Base-by-base conservation (phyloP, 2,329 filamentous ascomycete genomes). In the Hypoxylon sp. region DNA sequence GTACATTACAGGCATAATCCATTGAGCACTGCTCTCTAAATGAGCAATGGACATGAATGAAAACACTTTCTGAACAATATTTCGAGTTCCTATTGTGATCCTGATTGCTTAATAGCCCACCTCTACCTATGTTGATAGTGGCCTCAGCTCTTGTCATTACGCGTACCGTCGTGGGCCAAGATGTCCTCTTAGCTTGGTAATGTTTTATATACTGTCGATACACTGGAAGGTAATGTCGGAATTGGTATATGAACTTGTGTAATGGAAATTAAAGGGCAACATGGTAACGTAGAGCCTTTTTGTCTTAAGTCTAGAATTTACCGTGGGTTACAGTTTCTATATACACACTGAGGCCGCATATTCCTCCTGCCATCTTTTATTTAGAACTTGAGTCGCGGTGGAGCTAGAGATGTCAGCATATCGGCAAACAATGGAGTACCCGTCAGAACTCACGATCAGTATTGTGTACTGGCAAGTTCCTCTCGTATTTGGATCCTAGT, bases 401-500 rank as follows among this genome's bases (percentile, higher is more conserved):
- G 85, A 69, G 85, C 85, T 87, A 67, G 27, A 52, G 54, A 42
- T 13, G 48, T 79, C 44, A 78, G 75, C 51, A 62, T 48, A 57
- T 32, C 17, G 15, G 7, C 7, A 31, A 47, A 47, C 27, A 39
- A 54, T n/a, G 13, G 2, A 48, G n/a, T 15, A 7, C 7, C 13
- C 24, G 35, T 27, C 24, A 47, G 29, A 19, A 88, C 93, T 87
- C 84, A 98, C 95, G 90, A 71, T 93, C 91, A 65, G 97, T 84
- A 73, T 91, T 90, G 35, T 91, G 94, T 64, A 89, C 87, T 35
- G 93, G 93, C 60, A 98, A 80, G 81, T 99, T 99, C 80, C 96
- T 89, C 83, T 98, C 96, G 82, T 92, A 98, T 87, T 98, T 98
- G 72, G 93, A 97, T 73, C 94, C 93, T 97, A 74, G 50, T 62